Conservation (phyloP, 495 filamentous ascomycete genomes). For the Eremomyces bilateralis region DNA sequence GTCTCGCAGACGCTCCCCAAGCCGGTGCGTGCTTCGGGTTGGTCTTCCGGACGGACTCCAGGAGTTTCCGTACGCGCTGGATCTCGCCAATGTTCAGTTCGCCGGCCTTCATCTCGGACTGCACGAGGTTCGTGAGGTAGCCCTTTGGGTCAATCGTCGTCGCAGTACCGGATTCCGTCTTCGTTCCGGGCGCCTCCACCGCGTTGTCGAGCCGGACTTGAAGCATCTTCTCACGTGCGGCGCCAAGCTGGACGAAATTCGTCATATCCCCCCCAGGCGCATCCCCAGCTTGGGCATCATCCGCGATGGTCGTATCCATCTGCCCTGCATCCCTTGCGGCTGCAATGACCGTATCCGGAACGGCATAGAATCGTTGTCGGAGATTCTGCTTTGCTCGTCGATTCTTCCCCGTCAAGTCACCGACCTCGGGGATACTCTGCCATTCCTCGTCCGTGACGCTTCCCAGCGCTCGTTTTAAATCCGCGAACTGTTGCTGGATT, state of each 20-base stretch:
- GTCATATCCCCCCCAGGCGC: constrained; percentile 66
- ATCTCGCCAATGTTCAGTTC: constrained; percentile 82
- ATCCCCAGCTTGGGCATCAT: constrained; percentile 34
- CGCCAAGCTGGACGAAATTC: constrained; percentile 95
- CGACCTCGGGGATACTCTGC: constrained; percentile 86
- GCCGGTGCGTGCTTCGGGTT: constrained; percentile 91
- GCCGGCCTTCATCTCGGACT: constrained; percentile 52
- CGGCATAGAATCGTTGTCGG: constrained; percentile 78
- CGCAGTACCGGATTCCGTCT: constrained; percentile 52
- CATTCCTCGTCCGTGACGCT: constrained; percentile 89
- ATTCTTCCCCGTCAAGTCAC: constrained; percentile 88
- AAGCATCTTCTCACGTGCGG: constrained; percentile 81
- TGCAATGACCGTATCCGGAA: constrained; percentile 88
- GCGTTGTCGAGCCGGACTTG: constrained; percentile 81
- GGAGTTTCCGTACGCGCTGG: constrained; percentile 76
- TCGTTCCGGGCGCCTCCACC: constrained; percentile 36
- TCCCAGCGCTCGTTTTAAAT: constrained; percentile 73
- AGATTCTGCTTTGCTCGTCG: constrained; percentile 62
- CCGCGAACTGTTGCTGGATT: constrained; percentile 95
- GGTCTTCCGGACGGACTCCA: constrained; percentile 87
- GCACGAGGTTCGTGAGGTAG: constrained; percentile 76
- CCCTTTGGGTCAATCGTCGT: constrained; percentile 90
- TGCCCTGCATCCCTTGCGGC: constrained; percentile 59
- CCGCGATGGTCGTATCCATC: constrained; percentile 64
- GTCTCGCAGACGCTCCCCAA: constrained; percentile 82